Conservation (phyloP, 371 early-diverging fungal genomes). For the Entomophthora muscae region DNA sequence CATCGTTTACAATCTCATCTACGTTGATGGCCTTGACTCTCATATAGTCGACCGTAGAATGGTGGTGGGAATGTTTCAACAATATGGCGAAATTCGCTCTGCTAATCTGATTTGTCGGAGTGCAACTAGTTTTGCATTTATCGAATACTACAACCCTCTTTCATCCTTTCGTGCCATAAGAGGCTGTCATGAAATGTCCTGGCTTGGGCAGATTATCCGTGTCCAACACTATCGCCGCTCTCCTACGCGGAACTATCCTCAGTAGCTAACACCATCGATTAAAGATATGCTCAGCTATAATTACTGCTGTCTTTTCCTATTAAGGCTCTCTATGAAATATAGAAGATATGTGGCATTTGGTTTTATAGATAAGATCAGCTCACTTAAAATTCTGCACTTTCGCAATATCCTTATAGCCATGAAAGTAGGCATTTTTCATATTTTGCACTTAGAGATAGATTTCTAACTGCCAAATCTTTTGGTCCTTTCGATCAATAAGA, state of each 20-base stretch:
- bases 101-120: background rate
- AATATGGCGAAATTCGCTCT: background rate
- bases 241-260: background rate
- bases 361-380: too few species aligned
- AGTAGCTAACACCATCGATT: too few species aligned
- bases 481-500: too few species aligned
- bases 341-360: too few species aligned
- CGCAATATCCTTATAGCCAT: too few species aligned
- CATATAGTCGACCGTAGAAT: background rate
- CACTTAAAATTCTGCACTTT: too few species aligned
- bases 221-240: conserved; percentile 4
- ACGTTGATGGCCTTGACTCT: background rate
- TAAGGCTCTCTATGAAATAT: too few species aligned
- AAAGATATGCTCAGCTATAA: too few species aligned
- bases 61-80: background rate
- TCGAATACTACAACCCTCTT: background rate
- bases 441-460: too few species aligned
- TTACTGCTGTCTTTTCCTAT: too few species aligned
- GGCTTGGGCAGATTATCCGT: background rate
- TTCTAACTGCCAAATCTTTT: too few species aligned
- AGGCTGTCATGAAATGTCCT: background rate
- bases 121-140: background rate
- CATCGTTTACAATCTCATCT: background rate
- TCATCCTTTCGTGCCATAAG: background rate
- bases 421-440: too few species aligned